Percentiles rank a stretch among this genome's conserved stretches.
These are phyloP conservation scores for Margaritispora aquatica DNA, from an alignment of 495 filamentous ascomycete species.

Conservation along the genomic window DNA sequence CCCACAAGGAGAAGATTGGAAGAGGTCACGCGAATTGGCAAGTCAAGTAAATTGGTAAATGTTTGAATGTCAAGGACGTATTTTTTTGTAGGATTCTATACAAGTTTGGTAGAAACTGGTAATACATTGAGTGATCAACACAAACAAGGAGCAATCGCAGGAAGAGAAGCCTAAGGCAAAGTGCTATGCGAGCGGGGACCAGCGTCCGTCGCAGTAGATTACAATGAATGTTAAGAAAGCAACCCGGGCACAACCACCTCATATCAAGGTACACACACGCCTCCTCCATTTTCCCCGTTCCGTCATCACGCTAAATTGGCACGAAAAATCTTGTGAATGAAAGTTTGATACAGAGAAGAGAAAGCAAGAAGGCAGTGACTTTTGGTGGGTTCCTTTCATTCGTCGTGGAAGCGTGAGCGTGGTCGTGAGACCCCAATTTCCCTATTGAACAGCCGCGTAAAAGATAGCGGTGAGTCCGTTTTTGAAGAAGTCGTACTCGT, in stretches of 20 bases:
- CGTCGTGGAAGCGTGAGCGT: constrained; percentile 21
- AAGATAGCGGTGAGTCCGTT: constrained; percentile 10
- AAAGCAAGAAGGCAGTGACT: constrained; percentile 19
- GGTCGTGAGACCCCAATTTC: constrained; percentile 15
- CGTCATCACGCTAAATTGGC: constrained; percentile 26
- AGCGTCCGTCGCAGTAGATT: constrained; percentile 38
- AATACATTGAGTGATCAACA: constrained; percentile 33
- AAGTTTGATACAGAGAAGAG: constrained; percentile 22
- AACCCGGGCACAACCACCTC: constrained; percentile 13
- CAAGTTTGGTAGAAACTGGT: neutral
- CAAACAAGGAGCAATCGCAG: constrained; percentile 16
- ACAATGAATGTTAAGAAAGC: constrained; percentile 50
- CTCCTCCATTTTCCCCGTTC: constrained; percentile 11
- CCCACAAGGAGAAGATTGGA: no score
- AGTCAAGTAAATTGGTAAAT: neutral
- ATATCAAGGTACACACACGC: constrained; percentile 19
- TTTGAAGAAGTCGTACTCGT: constrained; percentile 18
- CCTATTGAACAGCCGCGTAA: constrained; percentile 15
- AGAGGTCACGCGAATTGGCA: neutral
- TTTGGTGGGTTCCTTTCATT: constrained; percentile 20
- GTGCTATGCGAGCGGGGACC: constrained; percentile 26
- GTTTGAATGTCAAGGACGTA: neutral
- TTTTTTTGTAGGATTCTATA: constrained; percentile 8
- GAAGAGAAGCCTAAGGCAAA: constrained; percentile 26
- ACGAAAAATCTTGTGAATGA: constrained; percentile 17